Evolutionary conservation across 2,329 filamentous ascomycete species (phyloP).

Genomic region (Penicillium brasilianum): DNA sequence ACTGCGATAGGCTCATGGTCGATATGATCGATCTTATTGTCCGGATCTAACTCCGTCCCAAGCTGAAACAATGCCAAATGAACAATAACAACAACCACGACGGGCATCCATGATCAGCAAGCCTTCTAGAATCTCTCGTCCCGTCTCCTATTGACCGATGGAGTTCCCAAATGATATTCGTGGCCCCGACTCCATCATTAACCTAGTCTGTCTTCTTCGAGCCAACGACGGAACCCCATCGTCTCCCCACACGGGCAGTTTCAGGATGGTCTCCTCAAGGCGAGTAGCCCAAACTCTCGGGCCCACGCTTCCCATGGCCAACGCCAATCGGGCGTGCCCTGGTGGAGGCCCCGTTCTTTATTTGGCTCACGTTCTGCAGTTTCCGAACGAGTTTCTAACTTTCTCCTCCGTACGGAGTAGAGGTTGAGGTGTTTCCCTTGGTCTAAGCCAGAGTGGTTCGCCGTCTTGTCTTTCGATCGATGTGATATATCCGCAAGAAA

Average conservation of each 20-base stretch:
- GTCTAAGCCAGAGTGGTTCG: not conserved
- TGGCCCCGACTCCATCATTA: not conserved
- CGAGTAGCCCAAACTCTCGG: conserved; percentile 1
- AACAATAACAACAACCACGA: not conserved
- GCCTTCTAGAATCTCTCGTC: not conserved
- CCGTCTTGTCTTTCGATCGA: not conserved
- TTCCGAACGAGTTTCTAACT: not conserved
- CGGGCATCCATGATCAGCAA: not conserved
- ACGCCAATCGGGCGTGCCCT: not conserved
- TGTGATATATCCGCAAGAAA: too few species aligned
- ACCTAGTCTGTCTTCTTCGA: too few species aligned
- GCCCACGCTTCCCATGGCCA: not conserved
- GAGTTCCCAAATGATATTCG: not conserved
- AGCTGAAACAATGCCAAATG: too few species aligned
- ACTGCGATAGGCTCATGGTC: not conserved
- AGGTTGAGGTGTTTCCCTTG: not conserved
- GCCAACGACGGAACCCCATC: too few species aligned
- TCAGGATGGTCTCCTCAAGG: not conserved
- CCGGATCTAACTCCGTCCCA: not conserved
- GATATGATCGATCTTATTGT: not conserved
- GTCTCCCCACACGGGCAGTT: not conserved
- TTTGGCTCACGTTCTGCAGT: conserved; percentile 2
- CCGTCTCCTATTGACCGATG: not conserved
- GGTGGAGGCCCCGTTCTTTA: not conserved
- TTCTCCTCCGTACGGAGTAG: too few species aligned